Percentiles rank a stretch among this genome's conserved stretches.
These are phyloP conservation scores for Clonostachys chloroleuca DNA, from an alignment of 2,329 filamentous ascomycete genomes.

Conservation along the genomic window DNA sequence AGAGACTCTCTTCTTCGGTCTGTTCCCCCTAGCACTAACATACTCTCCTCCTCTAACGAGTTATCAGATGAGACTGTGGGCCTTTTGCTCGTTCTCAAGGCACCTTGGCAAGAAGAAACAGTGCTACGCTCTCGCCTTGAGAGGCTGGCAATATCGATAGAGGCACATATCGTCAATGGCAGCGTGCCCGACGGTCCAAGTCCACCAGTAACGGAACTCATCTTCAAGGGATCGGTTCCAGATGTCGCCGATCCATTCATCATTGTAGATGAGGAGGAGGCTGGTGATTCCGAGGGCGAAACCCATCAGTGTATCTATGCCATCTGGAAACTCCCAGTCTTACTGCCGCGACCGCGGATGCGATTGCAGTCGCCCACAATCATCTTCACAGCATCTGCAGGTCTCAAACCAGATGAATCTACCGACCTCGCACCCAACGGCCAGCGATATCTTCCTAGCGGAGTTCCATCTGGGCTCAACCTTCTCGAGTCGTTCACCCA, in stretches of 20 bases:
- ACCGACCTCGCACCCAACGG: conserved; percentile 17
- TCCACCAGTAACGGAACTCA: conserved; percentile 49
- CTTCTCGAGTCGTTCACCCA: conserved; percentile 69
- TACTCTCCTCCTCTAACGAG: not conserved
- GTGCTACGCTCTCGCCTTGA: conserved; percentile 54
- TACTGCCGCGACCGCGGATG: conserved; percentile 54
- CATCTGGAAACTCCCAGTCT: conserved; percentile 57
- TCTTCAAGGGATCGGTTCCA: conserved; percentile 51
- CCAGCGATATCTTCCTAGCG: conserved; percentile 65
- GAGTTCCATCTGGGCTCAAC: conserved; percentile 66
- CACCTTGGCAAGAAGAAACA: conserved; percentile 53
- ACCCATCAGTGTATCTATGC: conserved; percentile 39
- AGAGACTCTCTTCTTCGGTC: conserved; percentile 70
- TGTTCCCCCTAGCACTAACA: conserved; percentile 23
- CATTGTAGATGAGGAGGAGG: conserved; percentile 34
- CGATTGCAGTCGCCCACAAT: conserved; percentile 63
- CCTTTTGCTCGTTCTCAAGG: conserved; percentile 64
- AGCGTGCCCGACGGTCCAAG: conserved; percentile 36
- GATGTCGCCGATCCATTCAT: conserved; percentile 46
- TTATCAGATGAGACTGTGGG: conserved; percentile 66
- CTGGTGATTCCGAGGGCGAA: conserved; percentile 16
- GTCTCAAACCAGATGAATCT: conserved; percentile 44
- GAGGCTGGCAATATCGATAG: conserved; percentile 61
- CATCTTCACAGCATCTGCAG: conserved; percentile 59
- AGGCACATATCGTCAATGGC: conserved; percentile 61